Evolutionary conservation across 208 protist genomes (phyloP), one percentile per base, ranked within the genome.

Genomic region (Trypanosoma mega): DNA sequence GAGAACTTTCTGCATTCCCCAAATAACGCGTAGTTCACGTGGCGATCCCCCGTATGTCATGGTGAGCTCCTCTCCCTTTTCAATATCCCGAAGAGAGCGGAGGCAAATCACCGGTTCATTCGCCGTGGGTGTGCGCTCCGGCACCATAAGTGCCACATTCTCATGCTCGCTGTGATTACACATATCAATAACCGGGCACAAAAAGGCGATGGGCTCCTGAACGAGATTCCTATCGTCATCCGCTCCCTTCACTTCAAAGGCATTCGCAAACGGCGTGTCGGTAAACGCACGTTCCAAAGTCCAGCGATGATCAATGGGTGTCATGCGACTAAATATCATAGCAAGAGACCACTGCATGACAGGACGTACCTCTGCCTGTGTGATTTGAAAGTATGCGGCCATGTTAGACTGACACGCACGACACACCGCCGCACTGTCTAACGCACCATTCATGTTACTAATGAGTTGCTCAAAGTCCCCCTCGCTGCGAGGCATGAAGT

Each of bases 301-400:
- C 53, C 66, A 76, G 9, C 71, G 64, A 68, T 90, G 78, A 53
- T 90, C 82, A 48, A 93, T 76, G 9, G 86, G 86, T 18, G 87
- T 80, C 80, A 88, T 85, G 51, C 86, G 86, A 57, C 86, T 93
- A 76, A 82, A 90, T 48, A 93, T 73, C 82, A 93, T 93, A 43
- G 72, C 72, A 29, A 93, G 53, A 47, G 73, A 68, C 60, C 77
- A 93, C 36, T 82, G 55, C 16, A 90, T 43, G 12, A 86, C 71
- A 2, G 78, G 76, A 1, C 81, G 68, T 29, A 92, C 73, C 48
- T 92, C 82, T 0, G 80, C 82, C 49, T 90, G 82, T 3, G 82
- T 80, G 18, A 88, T 36, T 9, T 68, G 20, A 63, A 90, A 90
- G 37, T 72, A 52, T 3, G 60, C 48, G n/a, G 82, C 76, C 3